These are phyloP conservation scores for Entoloma clypeatum DNA, from an alignment of 1,284 basidiomycete species.

Conservation along the genomic window DNA sequence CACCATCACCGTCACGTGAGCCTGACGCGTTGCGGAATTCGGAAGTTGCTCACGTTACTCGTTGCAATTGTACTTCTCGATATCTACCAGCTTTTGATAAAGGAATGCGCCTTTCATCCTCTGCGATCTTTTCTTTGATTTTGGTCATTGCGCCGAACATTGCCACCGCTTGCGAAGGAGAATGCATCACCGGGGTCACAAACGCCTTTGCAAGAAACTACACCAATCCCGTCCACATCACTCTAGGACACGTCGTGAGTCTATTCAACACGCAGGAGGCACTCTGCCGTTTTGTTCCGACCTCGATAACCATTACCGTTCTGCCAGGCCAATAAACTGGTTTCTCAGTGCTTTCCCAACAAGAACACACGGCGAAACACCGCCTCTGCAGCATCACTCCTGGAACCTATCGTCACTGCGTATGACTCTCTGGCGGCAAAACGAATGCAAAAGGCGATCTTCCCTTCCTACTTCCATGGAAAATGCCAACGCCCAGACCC, in stretches of 20 bases:
- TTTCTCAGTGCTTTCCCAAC: slow-evolving; percentile 30
- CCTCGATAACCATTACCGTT: slow-evolving; percentile 6
- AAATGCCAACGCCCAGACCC: slow-evolving; percentile 57
- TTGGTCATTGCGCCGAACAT: slow-evolving; percentile 26
- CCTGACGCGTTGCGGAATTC: too few relatives aligned
- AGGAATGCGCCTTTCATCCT: slow-evolving; percentile 7
- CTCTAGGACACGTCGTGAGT: slow-evolving; percentile 40
- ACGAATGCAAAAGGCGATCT: slow-evolving; percentile 49
- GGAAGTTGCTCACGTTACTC: too few relatives aligned
- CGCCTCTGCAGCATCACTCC: slow-evolving; percentile 30
- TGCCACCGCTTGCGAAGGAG: slow-evolving; percentile 61
- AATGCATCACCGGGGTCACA: slow-evolving; percentile 59
- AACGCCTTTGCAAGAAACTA: slow-evolving; percentile 53
- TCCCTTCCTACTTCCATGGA: slow-evolving; percentile 67
- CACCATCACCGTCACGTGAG: too few relatives aligned
- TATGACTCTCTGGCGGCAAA: slow-evolving; percentile 44
- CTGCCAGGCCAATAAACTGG: slow-evolving; percentile 32
- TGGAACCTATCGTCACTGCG: slow-evolving; percentile 43
- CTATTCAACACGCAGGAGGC: slow-evolving; percentile 2
- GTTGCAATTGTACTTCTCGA: too few relatives aligned
- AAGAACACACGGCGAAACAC: slow-evolving; percentile 20
- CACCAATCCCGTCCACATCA: slow-evolving; percentile 33
- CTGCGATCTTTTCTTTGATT: slow-evolving; percentile 11
- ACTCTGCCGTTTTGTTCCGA: slow-evolving; percentile 2
- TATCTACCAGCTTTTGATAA: too few relatives aligned